Base-by-base conservation (phyloP, 2,329 filamentous ascomycete species). In the Penicillium rolfsii region DNA sequence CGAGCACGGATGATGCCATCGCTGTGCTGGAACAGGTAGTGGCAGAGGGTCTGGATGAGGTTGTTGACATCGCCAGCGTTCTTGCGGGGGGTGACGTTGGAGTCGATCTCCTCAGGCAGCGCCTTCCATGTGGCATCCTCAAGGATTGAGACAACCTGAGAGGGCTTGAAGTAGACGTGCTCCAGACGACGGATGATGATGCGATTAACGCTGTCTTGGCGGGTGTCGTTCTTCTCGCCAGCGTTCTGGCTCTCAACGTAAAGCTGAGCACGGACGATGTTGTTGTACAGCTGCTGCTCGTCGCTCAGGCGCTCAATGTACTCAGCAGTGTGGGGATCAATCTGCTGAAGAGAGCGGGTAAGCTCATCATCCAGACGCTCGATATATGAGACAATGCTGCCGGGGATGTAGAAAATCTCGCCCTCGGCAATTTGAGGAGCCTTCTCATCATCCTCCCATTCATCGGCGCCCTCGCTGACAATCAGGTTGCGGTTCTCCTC, bases 401-500 rank as follows among this genome's bases (percentile, higher is more conserved):
- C 96, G 22, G 95, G 91, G 60, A 99, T 93, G 84, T 97, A 91
- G 74, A 94, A 86, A 76, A 87, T 90, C 77, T 97, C 89, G 64
- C 87, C 91, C 24, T 84, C 78, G 59, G 85, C 86, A 68, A 94
- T 83, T 35, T 84, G 84, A 14, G 95, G 95, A 43, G 88, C 85
- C 83, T 97, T 98, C 71, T 99, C 96, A 69, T 99, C 96, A 73
- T 99, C 95, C 70, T 99, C 95, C 95, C 95, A 98, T 80, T 99
- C 95, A 76, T 99, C 95, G 24, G 92, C 95, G 68, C 87, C 89
- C 81, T 99, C 95, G 26, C 95, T 84, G 52, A 99, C 91, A 55
- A 98, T 84, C 74, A 94, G 90, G 66, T 95, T 88, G 63, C 84
- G 84, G 80, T 91, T 91, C 62, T 85, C 79, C 77, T 96, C 91